These are phyloP conservation scores for Fusarium agapanthi DNA, from an alignment of 2,329 filamentous ascomycete species.

Conservation along the genomic window DNA sequence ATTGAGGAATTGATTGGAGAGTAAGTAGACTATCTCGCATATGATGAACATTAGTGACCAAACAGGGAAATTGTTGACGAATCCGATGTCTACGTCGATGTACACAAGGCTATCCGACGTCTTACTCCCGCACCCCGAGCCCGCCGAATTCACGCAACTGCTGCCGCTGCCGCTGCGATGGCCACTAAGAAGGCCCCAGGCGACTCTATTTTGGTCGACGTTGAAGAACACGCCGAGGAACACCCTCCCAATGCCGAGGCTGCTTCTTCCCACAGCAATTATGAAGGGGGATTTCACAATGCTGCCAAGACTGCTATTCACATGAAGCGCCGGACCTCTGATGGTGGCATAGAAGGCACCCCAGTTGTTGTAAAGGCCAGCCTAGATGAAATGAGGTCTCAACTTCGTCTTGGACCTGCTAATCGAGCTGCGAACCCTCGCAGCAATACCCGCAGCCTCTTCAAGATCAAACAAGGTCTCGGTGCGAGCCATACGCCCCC, in stretches of 20 bases:
- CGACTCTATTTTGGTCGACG: constrained; percentile 46
- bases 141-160: constrained; percentile 58
- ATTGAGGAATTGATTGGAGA: constrained; percentile 99
- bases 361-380: constrained; percentile 67
- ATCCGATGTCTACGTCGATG: constrained; percentile 97
- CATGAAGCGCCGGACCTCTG: constrained; percentile 67
- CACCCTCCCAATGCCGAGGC: constrained; percentile 37
- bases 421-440: constrained; percentile 71
- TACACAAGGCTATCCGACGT: constrained; percentile 96
- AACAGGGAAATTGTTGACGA: constrained; percentile 95
- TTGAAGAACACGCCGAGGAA: constrained; percentile 54
- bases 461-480: constrained; percentile 70
- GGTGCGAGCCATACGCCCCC: constrained; percentile 11
- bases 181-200: constrained; percentile 46
- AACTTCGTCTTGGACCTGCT: constrained; percentile 72
- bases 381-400: constrained; percentile 68
- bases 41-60: constrained; percentile 21
- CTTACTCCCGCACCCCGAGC: constrained; percentile 84
- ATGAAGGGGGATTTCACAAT: constrained; percentile 50
- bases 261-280: constrained; percentile 52
- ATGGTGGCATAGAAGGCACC: constrained; percentile 58
- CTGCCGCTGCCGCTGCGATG: constrained; percentile 43
- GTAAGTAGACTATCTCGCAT: constrained; percentile 60
- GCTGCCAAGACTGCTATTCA: constrained; percentile 65
- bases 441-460: constrained; percentile 67